Evolutionary conservation across 2,329 filamentous ascomycete species (phyloP).

Genomic region (Ophiocordyceps camponoti-saundersi): DNA sequence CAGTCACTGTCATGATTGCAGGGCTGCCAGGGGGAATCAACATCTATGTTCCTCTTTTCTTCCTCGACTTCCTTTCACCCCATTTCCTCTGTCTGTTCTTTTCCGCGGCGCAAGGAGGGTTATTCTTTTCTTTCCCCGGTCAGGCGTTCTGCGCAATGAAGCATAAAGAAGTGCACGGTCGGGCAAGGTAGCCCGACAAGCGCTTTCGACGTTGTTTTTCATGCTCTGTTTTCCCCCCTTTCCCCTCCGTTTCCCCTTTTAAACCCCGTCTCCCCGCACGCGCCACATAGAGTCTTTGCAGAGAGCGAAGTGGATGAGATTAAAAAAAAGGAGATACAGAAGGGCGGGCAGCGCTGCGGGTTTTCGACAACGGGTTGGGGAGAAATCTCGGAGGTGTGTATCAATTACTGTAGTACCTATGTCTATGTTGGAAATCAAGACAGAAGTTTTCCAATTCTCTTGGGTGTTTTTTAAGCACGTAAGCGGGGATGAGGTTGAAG

Average conservation of each 20-base stretch:
- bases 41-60: slow-evolving; percentile 5
- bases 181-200: slow-evolving; percentile 5
- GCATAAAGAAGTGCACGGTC: slow-evolving; percentile 6
- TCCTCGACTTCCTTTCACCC: slow-evolving; percentile 1
- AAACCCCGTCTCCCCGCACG: neutral
- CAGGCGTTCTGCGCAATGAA: slow-evolving; percentile 14
- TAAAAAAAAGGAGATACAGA: neutral
- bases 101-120: neutral
- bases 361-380: neutral
- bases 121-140: slow-evolving; percentile 7
- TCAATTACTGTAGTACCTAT: slow-evolving; percentile 1
- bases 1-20: slow-evolving; percentile 2
- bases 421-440: slow-evolving; percentile 1
- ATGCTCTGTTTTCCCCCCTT: slow-evolving; percentile 2
- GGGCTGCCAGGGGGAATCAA: slow-evolving; percentile 1
- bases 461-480: neutral
- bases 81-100: neutral
- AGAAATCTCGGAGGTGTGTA: slow-evolving; percentile 1
- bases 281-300: neutral
- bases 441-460: neutral
- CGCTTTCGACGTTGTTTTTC: slow-evolving; percentile 4
- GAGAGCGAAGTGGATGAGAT: neutral
- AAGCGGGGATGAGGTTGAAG: too few relatives aligned
- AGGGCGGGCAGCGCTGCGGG: neutral
- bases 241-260: neutral